Percentiles rank a stretch among this genome's conserved stretches.
These are phyloP conservation scores for Lasiosphaeria hispida DNA, from an alignment of 495 filamentous ascomycete genomes.

Conservation along the genomic window DNA sequence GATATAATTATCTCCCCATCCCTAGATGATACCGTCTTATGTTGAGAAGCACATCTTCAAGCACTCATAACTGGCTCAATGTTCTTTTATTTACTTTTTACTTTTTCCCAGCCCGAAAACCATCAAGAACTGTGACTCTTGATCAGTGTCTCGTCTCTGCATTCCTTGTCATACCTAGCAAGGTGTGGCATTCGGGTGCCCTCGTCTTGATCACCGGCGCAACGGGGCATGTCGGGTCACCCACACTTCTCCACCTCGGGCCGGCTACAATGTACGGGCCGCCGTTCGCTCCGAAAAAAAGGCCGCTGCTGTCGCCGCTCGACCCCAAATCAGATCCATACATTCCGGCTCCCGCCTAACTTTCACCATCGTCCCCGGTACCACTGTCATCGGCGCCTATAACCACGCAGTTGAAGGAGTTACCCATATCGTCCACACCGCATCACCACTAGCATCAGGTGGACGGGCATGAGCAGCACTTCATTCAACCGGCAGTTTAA, in stretches of 20 bases:
- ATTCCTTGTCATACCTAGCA: no score
- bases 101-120: no score
- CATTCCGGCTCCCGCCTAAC: slow-evolving; percentile 31
- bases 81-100: no score
- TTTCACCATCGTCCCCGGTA: slow-evolving; percentile 48
- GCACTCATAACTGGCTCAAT: no score
- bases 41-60: no score
- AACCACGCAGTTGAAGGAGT: slow-evolving; percentile 46
- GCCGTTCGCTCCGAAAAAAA: slow-evolving; percentile 44
- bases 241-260: slow-evolving; percentile 34
- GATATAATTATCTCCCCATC: no score
- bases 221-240: slow-evolving; percentile 48
- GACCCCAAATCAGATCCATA: slow-evolving; percentile 29
- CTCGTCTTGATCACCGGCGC: slow-evolving; percentile 48
- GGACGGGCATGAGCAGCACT: slow-evolving; percentile 53
- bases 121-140: no score
- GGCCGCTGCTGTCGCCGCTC: slow-evolving; percentile 23
- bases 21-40: no score
- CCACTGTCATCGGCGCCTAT: slow-evolving; percentile 42
- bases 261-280: slow-evolving; percentile 45
- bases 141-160: no score
- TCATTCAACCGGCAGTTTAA: slow-evolving; percentile 68
- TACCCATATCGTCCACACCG: slow-evolving; percentile 51
- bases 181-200: slow-evolving; percentile 15
- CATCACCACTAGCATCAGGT: slow-evolving; percentile 53